phyloP scores from a whole-genome alignment of 495 filamentous ascomycete species.

The Tuber calosporum region DNA sequence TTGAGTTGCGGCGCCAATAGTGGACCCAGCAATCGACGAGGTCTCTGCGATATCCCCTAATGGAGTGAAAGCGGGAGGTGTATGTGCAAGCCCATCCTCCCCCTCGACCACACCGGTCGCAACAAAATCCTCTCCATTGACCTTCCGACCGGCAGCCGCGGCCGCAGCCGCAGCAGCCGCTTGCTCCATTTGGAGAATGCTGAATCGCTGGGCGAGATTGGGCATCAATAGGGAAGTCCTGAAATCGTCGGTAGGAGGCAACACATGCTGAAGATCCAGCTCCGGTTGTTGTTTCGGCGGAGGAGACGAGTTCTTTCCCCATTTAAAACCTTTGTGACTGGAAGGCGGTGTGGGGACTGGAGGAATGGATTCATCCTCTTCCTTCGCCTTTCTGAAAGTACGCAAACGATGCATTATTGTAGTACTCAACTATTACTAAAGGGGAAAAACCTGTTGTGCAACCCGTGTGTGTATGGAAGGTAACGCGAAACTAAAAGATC shows the following conservation, averaged over 20 bases:
- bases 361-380: conserved; percentile 45
- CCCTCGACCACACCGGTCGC: conserved; percentile 52
- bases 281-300: conserved; percentile 53
- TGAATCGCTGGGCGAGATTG: conserved; percentile 88
- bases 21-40: conserved; percentile 62
- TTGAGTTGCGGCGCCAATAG: conserved; percentile 52
- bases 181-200: conserved; percentile 59
- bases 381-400: conserved; percentile 60
- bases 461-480: conserved; percentile 14
- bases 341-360: conserved; percentile 46
- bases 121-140: conserved; percentile 60
- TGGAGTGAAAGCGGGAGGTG: conserved; percentile 48
- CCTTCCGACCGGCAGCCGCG: conserved; percentile 54
- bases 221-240: conserved; percentile 96
- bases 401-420: conserved; percentile 65
- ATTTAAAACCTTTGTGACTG: conserved; percentile 51
- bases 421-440: conserved; percentile 14
- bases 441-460: conserved; percentile 6
- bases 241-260: conserved; percentile 83
- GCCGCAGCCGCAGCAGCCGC: conserved; percentile 30
- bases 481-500: conserved; percentile 17
- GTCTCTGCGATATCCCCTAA: conserved; percentile 85
- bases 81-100: conserved; percentile 46
- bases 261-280: conserved; percentile 62
- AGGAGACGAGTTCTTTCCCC: conserved; percentile 49